These are phyloP conservation scores for Populus alba DNA, from an alignment of 345 rosid genomes.

Conservation along the genomic window DNA sequence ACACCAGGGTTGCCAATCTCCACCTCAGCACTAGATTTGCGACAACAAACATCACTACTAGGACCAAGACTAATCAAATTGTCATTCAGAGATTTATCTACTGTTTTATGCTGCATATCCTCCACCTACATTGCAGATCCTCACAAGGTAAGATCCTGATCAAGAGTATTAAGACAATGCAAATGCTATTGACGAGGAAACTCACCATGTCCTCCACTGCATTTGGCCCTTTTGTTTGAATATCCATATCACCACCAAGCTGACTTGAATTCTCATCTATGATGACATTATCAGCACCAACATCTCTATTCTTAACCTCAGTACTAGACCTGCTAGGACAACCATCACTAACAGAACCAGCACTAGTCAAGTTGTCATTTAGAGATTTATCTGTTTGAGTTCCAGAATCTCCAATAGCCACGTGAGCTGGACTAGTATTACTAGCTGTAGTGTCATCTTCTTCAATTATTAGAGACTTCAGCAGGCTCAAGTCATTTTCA, in stretches of 20 bases:
- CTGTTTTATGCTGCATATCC: slow-evolving; percentile 13
- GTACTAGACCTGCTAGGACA: slow-evolving; percentile 26
- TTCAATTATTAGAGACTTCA: slow-evolving; percentile 29
- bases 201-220: slow-evolving; percentile 37
- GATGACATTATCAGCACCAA: slow-evolving; percentile 13
- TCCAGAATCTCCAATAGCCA: slow-evolving; percentile 23
- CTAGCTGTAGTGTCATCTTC: slow-evolving; percentile 29
- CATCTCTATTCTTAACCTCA: slow-evolving; percentile 20
- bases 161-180: slow-evolving; percentile 19
- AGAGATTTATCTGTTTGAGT: slow-evolving; percentile 22
- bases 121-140: slow-evolving; percentile 30
- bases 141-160: slow-evolving; percentile 20
- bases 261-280: slow-evolving; percentile 25
- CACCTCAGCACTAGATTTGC: slow-evolving; percentile 26
- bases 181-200: slow-evolving; percentile 11
- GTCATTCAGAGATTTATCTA: slow-evolving; percentile 20
- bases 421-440: slow-evolving; percentile 25
- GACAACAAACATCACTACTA: slow-evolving; percentile 24
- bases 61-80: slow-evolving; percentile 24
- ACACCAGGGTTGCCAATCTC: slow-evolving; percentile 20
- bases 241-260: slow-evolving; percentile 27
- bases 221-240: slow-evolving; percentile 25
- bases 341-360: slow-evolving; percentile 26
- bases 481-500: slow-evolving; percentile 27
- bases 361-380: slow-evolving; percentile 24